A percentile compares a stretch with the other conserved stretches of the same genome.
phyloP scores from a whole-genome alignment of 768 basidiomycete species.

The Russula dissimulans region DNA sequence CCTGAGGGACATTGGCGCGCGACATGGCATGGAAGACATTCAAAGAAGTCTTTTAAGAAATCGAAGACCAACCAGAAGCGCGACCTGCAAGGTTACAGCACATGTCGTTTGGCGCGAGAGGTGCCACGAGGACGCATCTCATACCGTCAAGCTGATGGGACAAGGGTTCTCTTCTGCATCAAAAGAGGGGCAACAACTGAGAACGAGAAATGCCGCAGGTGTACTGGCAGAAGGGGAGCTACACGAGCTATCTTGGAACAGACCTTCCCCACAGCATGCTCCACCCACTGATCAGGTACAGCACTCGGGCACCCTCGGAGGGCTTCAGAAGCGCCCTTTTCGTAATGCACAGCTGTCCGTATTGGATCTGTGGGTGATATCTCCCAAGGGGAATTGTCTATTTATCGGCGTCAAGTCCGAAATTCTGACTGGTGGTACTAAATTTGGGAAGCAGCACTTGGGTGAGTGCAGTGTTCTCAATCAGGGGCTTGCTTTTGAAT shows the following conservation, averaged over 20 bases:
- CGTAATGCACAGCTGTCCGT: neutral
- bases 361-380: neutral
- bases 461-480: neutral
- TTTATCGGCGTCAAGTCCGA: neutral
- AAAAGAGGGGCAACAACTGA: too few relatives aligned
- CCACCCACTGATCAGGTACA: too few relatives aligned
- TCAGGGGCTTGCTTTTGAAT: neutral
- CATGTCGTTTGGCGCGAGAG: neutral
- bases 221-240: too few relatives aligned
- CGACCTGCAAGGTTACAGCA: neutral
- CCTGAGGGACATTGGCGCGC: neutral
- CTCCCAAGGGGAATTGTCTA: neutral
- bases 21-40: neutral
- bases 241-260: too few relatives aligned
- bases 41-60: neutral
- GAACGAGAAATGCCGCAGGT: too few relatives aligned
- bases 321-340: too few relatives aligned
- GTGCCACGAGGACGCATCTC: neutral
- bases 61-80: neutral
- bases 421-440: neutral
- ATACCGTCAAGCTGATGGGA: neutral
- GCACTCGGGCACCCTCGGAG: too few relatives aligned
- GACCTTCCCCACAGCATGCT: too few relatives aligned
- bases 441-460: neutral
- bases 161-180: too few relatives aligned